Conservation (phyloP, 2,329 filamentous ascomycete species). For the Alternaria consortialis region DNA sequence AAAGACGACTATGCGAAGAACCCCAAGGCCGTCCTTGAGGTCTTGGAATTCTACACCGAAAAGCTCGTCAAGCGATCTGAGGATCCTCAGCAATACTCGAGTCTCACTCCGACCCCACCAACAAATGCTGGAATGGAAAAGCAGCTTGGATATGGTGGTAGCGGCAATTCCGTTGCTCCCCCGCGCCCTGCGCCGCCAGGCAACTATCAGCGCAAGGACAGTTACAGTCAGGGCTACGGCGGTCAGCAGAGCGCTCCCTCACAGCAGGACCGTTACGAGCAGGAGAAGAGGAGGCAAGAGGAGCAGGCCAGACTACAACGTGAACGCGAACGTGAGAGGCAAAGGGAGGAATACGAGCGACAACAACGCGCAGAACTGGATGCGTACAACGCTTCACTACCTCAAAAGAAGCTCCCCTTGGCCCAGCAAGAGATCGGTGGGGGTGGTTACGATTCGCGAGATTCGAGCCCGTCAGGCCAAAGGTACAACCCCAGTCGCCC, state of each 20-base stretch:
- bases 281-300: constrained; percentile 46
- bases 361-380: constrained; percentile 75
- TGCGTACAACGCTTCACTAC: constrained; percentile 88
- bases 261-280: constrained; percentile 23
- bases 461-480: constrained; percentile 58
- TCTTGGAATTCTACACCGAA: constrained; percentile 85
- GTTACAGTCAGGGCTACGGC: constrained; percentile 51
- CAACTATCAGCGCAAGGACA: constrained; percentile 55
- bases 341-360: constrained; percentile 55
- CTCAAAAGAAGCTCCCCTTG: constrained; percentile 79
- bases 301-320: constrained; percentile 48
- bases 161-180: constrained; percentile 59
- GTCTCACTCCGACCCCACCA: constrained; percentile 73
- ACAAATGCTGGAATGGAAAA: constrained; percentile 57
- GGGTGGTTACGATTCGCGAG: constrained; percentile 59
- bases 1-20: constrained; percentile 99
- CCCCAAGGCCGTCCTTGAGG: constrained; percentile 75
- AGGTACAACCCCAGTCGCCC: constrained; percentile 88
- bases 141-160: constrained; percentile 57
- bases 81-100: constrained; percentile 73
- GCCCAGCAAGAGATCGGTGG: constrained; percentile 91
- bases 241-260: constrained; percentile 47
- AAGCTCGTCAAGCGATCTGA: constrained; percentile 77
- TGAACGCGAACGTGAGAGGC: constrained; percentile 53
- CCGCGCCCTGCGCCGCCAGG: constrained; percentile 58